Percentiles rank a stretch among this genome's conserved stretches.
phyloP scores from a whole-genome alignment of 306 rosid species.

The Albizia julibrissin region DNA sequence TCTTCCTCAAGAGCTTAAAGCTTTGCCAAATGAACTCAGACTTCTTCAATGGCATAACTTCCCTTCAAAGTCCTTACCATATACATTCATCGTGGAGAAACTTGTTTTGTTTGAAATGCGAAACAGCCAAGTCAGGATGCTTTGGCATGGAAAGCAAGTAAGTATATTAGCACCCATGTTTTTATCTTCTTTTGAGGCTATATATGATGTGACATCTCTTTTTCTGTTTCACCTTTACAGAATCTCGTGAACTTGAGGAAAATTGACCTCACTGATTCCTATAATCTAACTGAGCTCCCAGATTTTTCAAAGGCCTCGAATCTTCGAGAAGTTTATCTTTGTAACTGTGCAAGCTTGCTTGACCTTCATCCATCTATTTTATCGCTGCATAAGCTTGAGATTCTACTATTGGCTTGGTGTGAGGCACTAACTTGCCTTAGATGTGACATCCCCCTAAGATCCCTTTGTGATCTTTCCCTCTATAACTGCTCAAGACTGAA shows the following conservation, averaged over 20 bases:
- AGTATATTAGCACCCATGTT: background rate
- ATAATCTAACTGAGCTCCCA: background rate
- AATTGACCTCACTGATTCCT: background rate
- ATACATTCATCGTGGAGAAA: background rate
- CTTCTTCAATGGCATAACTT: slow-evolving; percentile 4
- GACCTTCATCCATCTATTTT: background rate
- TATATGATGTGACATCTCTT: background rate
- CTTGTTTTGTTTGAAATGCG: slow-evolving; percentile 11
- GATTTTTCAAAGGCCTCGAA: background rate
- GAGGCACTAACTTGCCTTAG: background rate
- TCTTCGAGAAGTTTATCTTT: background rate
- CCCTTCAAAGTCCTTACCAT: slow-evolving; percentile 24
- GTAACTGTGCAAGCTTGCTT: background rate
- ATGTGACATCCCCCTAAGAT: background rate
- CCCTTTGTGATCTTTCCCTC: background rate
- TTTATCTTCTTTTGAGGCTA: background rate
- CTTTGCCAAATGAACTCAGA: slow-evolving; percentile 10
- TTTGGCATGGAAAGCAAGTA: slow-evolving; percentile 25
- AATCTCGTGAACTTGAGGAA: background rate
- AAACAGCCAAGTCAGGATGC: background rate
- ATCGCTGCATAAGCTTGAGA: background rate
- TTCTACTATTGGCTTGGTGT: background rate
- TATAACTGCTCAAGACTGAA: background rate
- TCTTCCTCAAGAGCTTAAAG: slow-evolving; percentile 18
- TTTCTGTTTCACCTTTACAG: background rate